These are phyloP conservation scores for Yamadazyma songkhlaensis DNA, from an alignment of 1,139 yeast genomes.

Conservation along the genomic window DNA sequence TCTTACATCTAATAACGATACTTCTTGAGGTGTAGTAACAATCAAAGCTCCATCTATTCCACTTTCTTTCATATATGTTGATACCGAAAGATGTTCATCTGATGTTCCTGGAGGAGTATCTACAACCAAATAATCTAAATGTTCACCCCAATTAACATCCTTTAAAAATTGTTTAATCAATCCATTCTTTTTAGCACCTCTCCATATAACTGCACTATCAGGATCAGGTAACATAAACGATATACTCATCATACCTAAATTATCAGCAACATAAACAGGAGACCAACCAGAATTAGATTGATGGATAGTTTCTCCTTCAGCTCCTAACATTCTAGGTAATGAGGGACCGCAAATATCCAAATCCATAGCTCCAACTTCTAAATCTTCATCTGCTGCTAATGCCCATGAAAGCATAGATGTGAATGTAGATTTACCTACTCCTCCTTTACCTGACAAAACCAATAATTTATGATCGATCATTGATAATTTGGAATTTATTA, in stretches of 20 bases:
- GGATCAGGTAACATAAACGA: constrained; percentile 93
- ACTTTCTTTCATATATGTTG: constrained; percentile 80
- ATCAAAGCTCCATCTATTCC: constrained; percentile 95
- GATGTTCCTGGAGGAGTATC: constrained; percentile 99
- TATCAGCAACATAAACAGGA: constrained; percentile 94
- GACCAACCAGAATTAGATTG: constrained; percentile 93
- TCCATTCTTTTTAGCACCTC: constrained; percentile 94
- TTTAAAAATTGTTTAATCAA: constrained; percentile 89
- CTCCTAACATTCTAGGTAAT: constrained; percentile 91
- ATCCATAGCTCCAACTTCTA: constrained; percentile 96
- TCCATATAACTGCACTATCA: constrained; percentile 95
- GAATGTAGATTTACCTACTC: constrained; percentile 96
- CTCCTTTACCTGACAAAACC: constrained; percentile 94
- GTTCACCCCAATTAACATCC: constrained; percentile 94
- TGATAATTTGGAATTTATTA: constrained; percentile 66
- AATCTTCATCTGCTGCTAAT: constrained; percentile 78
- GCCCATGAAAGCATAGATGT: constrained; percentile 97
- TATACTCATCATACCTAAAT: constrained; percentile 92
- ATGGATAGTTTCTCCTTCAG: constrained; percentile 82
- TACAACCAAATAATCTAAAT: constrained; percentile 78
- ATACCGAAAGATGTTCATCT: constrained; percentile 92
- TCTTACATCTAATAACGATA: constrained; percentile 88
- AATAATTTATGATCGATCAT: constrained; percentile 78
- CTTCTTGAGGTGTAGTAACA: constrained; percentile 98
- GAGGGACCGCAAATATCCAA: constrained; percentile 98